Conservation (phyloP, 2,329 filamentous ascomycete species). For the Paraconiothyrium brasiliense region DNA sequence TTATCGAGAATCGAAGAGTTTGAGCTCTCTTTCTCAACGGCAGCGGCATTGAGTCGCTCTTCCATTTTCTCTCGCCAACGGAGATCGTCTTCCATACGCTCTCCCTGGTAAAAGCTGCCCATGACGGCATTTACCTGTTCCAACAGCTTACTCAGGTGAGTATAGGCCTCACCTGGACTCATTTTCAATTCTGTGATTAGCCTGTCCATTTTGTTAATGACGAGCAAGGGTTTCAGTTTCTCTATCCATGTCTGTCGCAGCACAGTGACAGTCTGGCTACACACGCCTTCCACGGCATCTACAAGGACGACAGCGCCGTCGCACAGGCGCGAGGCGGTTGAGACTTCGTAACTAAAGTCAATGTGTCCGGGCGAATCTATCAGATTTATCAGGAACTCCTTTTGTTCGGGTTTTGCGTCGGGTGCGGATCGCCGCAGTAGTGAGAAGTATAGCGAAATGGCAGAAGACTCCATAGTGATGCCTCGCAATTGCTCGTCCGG, state of each 20-base stretch:
- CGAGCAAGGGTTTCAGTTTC: constrained; percentile 90
- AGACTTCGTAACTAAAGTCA: constrained; percentile 98
- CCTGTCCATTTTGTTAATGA: constrained; percentile 98
- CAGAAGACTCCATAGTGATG: constrained; percentile 99
- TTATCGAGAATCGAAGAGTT: constrained; percentile 61
- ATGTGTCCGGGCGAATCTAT: constrained; percentile 99
- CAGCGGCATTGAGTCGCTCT: constrained; percentile 78
- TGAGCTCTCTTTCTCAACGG: constrained; percentile 69
- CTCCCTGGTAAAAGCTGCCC: constrained; percentile 96
- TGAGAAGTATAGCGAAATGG: constrained; percentile 95
- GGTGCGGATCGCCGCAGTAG: constrained; percentile 79
- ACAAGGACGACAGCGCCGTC: constrained; percentile 95
- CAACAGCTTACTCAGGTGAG: constrained; percentile 85
- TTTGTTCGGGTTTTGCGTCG: constrained; percentile 73
- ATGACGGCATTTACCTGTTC: constrained; percentile 98
- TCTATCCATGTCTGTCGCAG: constrained; percentile 94
- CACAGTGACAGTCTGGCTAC: constrained; percentile 97
- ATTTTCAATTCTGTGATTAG: constrained; percentile 94
- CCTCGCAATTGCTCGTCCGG: constrained; percentile 95
- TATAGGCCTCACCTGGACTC: constrained; percentile 88
- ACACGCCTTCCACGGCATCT: constrained; percentile 96
- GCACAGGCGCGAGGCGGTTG: constrained; percentile 90
- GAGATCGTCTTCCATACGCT: constrained; percentile 97
- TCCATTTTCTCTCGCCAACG: constrained; percentile 96
- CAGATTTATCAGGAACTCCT: constrained; percentile 94